phyloP scores from a whole-genome alignment of 1,284 basidiomycete genomes.

The Ustanciosporium gigantosporum region DNA sequence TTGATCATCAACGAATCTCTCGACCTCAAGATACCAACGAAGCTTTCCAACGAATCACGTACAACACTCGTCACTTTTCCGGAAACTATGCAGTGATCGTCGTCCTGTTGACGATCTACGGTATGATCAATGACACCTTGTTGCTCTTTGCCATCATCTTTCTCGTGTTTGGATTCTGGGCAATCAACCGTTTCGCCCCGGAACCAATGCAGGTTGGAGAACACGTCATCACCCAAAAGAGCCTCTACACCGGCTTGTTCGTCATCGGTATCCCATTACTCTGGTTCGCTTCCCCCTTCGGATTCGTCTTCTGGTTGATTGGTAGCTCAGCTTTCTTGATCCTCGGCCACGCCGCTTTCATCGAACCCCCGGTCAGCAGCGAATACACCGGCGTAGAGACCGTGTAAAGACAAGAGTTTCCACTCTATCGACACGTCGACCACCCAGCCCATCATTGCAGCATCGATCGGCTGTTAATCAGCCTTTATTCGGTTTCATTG shows the following conservation, averaged over 20 bases:
- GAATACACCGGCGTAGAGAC: conserved; percentile 76
- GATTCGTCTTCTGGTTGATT: conserved; percentile 62
- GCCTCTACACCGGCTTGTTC: conserved; percentile 65
- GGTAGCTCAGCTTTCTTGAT: conserved; percentile 63
- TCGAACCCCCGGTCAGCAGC: conserved; percentile 86
- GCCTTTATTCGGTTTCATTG: too few species aligned
- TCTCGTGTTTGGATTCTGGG: conserved; percentile 86
- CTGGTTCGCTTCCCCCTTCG: conserved; percentile 54
- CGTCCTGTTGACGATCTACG: conserved; percentile 80
- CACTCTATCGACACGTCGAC: too few species aligned
- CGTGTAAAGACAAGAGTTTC: not conserved
- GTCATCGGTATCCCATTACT: conserved; percentile 59
- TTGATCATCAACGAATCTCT: conserved; percentile 85
- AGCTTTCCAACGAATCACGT: conserved; percentile 74
- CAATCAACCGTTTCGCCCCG: conserved; percentile 79
- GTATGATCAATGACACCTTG: conserved; percentile 80
- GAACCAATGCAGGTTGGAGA: conserved; percentile 71
- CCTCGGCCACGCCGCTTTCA: conserved; percentile 76
- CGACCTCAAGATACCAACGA: conserved; percentile 70
- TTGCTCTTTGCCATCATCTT: conserved; percentile 83
- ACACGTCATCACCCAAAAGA: conserved; percentile 77
- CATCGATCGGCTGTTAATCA: too few species aligned
- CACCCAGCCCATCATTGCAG: too few species aligned
- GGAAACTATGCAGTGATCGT: conserved; percentile 84
- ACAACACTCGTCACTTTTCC: conserved; percentile 72